Conservation (phyloP, 2,329 filamentous ascomycete genomes). For the Cercospora zeina region DNA sequence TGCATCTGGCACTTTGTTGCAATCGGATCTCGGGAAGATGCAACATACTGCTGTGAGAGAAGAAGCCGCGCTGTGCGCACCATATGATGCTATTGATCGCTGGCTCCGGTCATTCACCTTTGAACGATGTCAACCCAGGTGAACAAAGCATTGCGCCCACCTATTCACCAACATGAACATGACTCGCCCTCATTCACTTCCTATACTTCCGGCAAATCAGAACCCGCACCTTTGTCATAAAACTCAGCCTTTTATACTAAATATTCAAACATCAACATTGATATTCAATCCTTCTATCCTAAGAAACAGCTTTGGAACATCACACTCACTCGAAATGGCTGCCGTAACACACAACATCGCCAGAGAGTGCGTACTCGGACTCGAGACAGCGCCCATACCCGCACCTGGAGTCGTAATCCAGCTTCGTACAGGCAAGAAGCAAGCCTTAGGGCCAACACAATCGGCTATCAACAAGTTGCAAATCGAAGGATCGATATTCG, state of each 20-base stretch:
- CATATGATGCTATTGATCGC: not conserved
- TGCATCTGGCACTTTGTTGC: not conserved
- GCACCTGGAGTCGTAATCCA: slow-evolving; percentile 19
- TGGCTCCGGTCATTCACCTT: not conserved
- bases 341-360: slow-evolving; percentile 7
- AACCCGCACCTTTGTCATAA: not conserved
- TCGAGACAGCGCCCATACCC: slow-evolving; percentile 13
- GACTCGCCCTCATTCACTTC: not conserved
- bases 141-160: not conserved
- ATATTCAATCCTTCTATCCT: not conserved
- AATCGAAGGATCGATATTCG: slow-evolving; percentile 46
- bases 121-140: not conserved
- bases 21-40: not conserved
- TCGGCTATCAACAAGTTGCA: slow-evolving; percentile 43
- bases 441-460: slow-evolving; percentile 2
- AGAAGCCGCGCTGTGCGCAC: not conserved
- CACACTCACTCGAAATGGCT: not conserved
- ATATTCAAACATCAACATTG: not conserved
- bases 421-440: slow-evolving; percentile 23
- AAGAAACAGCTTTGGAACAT: not conserved
- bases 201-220: not conserved
- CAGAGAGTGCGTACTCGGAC: slow-evolving; percentile 2
- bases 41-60: not conserved
- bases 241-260: not conserved
- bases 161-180: not conserved